Conservation (phyloP, 345 rosid species). For the Kernera saxatilis region DNA sequence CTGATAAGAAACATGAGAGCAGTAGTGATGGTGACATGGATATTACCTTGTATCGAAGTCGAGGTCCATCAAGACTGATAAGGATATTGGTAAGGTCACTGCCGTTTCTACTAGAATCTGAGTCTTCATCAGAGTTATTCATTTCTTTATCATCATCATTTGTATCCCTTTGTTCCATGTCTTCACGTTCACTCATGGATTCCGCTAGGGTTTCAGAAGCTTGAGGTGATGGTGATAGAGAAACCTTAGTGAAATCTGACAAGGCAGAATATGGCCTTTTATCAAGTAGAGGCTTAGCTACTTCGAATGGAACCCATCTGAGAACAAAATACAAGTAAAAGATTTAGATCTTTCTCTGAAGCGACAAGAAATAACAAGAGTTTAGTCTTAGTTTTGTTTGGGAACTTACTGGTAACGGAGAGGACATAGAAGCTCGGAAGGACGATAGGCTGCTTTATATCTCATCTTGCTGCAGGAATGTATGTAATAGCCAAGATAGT, state of each 20-base stretch:
- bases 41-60: constrained; percentile 61
- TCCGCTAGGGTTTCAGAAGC: constrained; percentile 34
- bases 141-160: constrained; percentile 31
- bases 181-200: constrained; percentile 30
- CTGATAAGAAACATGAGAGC: neutral
- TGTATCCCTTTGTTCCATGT: constrained; percentile 33
- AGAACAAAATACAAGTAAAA: constrained; percentile 9
- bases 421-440: constrained; percentile 94
- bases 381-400: neutral
- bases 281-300: constrained; percentile 70
- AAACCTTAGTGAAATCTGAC: constrained; percentile 44
- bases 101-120: constrained; percentile 33
- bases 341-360: neutral
- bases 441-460: constrained; percentile 89
- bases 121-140: constrained; percentile 48
- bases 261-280: constrained; percentile 53
- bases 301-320: constrained; percentile 86
- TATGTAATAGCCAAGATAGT: constrained; percentile 95
- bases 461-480: constrained; percentile 97
- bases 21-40: neutral
- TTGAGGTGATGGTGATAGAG: constrained; percentile 30
- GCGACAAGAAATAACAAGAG: neutral
- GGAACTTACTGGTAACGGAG: constrained; percentile 73
- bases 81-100: constrained; percentile 43
- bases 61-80: constrained; percentile 42